phyloP scores from a whole-genome alignment of 23 red algal species.

The Gracilaria gracilis region DNA sequence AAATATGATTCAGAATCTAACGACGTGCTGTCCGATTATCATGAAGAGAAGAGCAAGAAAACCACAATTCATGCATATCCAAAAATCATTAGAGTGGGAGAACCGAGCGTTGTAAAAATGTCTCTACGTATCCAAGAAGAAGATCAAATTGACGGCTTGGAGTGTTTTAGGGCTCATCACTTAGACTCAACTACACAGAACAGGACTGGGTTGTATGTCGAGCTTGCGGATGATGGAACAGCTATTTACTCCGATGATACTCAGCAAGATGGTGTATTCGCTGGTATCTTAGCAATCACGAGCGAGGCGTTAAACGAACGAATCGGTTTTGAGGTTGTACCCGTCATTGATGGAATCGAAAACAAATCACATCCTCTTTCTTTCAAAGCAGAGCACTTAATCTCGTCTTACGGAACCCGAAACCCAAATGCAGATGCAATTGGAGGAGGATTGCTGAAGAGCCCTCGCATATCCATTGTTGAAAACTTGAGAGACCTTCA shows the following conservation, averaged over 20 bases:
- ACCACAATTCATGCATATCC: not conserved
- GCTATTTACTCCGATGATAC: not conserved
- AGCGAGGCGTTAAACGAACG: not conserved
- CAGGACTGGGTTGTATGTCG: not conserved
- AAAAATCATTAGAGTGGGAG: conserved; percentile 5
- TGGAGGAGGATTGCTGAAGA: not conserved
- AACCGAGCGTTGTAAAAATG: not conserved
- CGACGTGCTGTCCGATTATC: not conserved
- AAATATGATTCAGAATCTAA: not conserved
- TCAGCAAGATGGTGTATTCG: not conserved
- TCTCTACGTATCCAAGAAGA: not conserved
- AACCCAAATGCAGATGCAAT: not conserved
- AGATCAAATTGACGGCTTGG: not conserved
- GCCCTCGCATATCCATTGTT: not conserved
- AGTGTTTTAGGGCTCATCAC: not conserved
- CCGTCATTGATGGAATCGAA: conserved; percentile 7
- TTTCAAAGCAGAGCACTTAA: not conserved
- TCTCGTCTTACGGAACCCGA: not conserved
- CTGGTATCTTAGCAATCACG: not conserved
- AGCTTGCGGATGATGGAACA: conserved; percentile 1
- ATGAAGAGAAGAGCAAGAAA: not conserved
- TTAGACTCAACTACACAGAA: not conserved
- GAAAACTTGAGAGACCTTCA: not conserved
- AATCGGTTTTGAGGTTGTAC: conserved; percentile 4
- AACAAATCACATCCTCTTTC: conserved; percentile 1